phyloP scores from a whole-genome alignment of 2,329 filamentous ascomycete species.

The Sordariomycetes sp. region DNA sequence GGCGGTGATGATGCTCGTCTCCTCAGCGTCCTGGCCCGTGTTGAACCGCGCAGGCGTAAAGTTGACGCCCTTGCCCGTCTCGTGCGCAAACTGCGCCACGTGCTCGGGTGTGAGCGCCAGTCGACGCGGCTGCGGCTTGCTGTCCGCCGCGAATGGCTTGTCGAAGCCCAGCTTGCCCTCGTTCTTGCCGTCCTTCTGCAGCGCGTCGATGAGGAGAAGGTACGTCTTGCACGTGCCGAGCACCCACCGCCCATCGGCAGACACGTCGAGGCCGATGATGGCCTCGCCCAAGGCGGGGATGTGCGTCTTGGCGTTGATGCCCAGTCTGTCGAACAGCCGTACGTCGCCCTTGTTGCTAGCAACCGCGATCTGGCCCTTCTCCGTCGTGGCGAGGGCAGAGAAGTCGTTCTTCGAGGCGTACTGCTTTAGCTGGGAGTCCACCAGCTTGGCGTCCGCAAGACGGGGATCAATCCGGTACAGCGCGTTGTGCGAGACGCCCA shows the following conservation, averaged over 20 bases:
- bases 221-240: conserved; percentile 91
- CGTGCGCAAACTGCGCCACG: conserved; percentile 93
- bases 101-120: conserved; percentile 82
- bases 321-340: conserved; percentile 87
- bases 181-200: conserved; percentile 89
- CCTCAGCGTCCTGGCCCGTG: conserved; percentile 63
- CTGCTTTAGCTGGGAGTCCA: conserved; percentile 86
- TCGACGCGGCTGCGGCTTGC: conserved; percentile 85
- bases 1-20: conserved; percentile 93
- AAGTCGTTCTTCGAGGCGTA: conserved; percentile 97
- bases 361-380: conserved; percentile 92
- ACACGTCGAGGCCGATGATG: conserved; percentile 89
- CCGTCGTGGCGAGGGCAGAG: conserved; percentile 83
- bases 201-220: conserved; percentile 79
- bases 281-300: conserved; percentile 91
- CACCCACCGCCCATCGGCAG: conserved; percentile 90
- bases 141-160: conserved; percentile 79
- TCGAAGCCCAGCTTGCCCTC: conserved; percentile 98
- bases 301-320: conserved; percentile 94
- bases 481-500: conserved; percentile 85
- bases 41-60: conserved; percentile 96
- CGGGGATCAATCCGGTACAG: conserved; percentile 91
- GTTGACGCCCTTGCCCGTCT: conserved; percentile 72
- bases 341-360: conserved; percentile 97
- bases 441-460: conserved; percentile 78